phyloP scores from a whole-genome alignment of 805 yeast species.

The Lipomyces chichibuensis region DNA sequence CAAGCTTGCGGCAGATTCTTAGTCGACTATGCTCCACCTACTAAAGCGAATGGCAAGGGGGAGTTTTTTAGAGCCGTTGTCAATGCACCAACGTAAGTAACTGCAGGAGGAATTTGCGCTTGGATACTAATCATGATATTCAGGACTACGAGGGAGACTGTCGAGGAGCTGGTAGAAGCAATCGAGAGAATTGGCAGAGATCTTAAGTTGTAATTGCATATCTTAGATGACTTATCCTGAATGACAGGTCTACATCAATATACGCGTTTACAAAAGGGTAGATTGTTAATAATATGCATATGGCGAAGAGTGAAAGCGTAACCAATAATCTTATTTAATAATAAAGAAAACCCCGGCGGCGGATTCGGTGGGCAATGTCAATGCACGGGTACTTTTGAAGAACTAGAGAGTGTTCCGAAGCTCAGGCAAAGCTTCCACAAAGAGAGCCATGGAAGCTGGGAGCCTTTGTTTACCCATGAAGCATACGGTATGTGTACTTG shows the following conservation, averaged over 20 bases:
- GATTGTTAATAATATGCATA: neutral
- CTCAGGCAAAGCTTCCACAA: no score
- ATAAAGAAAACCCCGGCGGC: no score
- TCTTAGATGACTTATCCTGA: neutral
- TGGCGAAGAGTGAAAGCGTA: neutral
- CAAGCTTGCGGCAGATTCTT: slow-evolving; percentile 68
- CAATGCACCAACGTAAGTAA: slow-evolving; percentile 60
- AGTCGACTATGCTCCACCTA: slow-evolving; percentile 72
- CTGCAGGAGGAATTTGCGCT: neutral
- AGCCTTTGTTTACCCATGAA: neutral
- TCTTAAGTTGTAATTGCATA: slow-evolving; percentile 3
- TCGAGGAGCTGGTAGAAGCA: slow-evolving; percentile 51
- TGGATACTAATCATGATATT: neutral
- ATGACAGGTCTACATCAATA: neutral
- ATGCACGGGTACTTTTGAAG: neutral
- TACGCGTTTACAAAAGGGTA: neutral
- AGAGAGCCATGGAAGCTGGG: neutral
- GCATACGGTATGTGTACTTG: neutral
- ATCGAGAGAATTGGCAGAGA: slow-evolving; percentile 47
- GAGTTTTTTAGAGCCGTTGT: slow-evolving; percentile 86
- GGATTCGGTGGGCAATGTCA: neutral
- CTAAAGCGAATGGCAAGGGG: slow-evolving; percentile 50
- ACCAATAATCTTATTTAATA: neutral
- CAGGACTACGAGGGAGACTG: slow-evolving; percentile 48
- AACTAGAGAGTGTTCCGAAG: neutral